Percentiles rank a stretch among this genome's conserved stretches.
phyloP scores from a whole-genome alignment of 805 yeast genomes.

The Lipomyces japonicus region DNA sequence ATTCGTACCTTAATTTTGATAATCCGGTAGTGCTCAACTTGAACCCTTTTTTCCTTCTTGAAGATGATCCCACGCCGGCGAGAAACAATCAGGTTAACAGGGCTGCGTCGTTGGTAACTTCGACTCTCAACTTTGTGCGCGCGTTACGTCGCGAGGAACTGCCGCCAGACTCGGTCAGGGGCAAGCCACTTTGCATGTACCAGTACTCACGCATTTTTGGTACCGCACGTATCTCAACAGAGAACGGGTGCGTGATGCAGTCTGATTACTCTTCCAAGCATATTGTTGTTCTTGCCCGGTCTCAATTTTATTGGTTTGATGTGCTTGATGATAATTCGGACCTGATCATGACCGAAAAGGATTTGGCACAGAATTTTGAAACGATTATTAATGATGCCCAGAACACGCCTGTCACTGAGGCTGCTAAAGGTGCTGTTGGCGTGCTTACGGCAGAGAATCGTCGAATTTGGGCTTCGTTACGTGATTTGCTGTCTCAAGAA shows the following conservation, averaged over 20 bases:
- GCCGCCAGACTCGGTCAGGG: constrained; percentile 63
- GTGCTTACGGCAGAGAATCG: constrained; percentile 87
- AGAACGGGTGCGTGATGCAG: constrained; percentile 80
- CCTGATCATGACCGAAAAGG: constrained; percentile 68
- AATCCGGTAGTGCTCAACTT: constrained; percentile 78
- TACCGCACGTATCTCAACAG: constrained; percentile 79
- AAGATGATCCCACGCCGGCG: constrained; percentile 81
- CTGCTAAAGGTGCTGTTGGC: constrained; percentile 78
- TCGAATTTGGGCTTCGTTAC: constrained; percentile 76
- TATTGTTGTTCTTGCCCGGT: constrained; percentile 73
- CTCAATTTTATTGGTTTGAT: constrained; percentile 94
- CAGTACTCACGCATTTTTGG: constrained; percentile 87
- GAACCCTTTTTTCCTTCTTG: constrained; percentile 84
- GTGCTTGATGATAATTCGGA: constrained; percentile 73
- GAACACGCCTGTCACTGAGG: constrained; percentile 48
- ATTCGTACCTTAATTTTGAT: constrained; percentile 80
- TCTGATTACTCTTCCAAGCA: constrained; percentile 72
- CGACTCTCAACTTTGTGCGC: constrained; percentile 73
- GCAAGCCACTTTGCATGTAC: constrained; percentile 79
- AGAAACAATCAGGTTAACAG: constrained; percentile 63
- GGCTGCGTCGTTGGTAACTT: constrained; percentile 73
- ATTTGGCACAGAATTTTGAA: constrained; percentile 68
- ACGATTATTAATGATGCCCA: constrained; percentile 73
- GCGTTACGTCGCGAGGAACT: constrained; percentile 73
- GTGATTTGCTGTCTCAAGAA: constrained; percentile 48